A percentile compares a stretch with the other conserved stretches of the same genome.
phyloP scores from a whole-genome alignment of 768 basidiomycete species.

The Piloderma croceum region DNA sequence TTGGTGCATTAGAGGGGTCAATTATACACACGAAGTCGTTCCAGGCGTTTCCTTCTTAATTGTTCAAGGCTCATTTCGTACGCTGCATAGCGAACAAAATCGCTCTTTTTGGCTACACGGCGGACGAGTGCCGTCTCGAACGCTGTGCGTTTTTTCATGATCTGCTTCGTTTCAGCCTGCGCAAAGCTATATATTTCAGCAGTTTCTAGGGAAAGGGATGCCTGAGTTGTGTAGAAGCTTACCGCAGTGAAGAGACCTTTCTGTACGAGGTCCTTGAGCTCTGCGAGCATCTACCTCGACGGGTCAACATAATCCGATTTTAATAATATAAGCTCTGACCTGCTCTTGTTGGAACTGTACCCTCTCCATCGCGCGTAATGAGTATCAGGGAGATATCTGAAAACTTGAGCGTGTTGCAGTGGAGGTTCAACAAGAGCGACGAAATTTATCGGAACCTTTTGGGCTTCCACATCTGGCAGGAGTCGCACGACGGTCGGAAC shows the following conservation, averaged over 20 bases:
- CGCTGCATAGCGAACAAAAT: conserved; percentile 86
- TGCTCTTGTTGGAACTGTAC: conserved; percentile 94
- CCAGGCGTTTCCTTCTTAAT: conserved; percentile 66
- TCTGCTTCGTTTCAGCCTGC: conserved; percentile 76
- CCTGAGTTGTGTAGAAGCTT: conserved; percentile 19
- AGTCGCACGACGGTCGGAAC: too few relatives aligned
- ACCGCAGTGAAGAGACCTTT: conserved; percentile 81
- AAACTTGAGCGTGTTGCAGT: too few relatives aligned
- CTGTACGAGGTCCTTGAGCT: conserved; percentile 88
- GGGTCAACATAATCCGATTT: conserved; percentile 7
- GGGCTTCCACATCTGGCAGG: too few relatives aligned
- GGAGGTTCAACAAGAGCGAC: too few relatives aligned
- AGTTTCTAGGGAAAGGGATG: not conserved
- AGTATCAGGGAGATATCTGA: too few relatives aligned
- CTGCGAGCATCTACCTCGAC: conserved; percentile 73
- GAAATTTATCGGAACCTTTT: too few relatives aligned
- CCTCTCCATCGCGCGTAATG: conserved; percentile 87
- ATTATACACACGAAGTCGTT: conserved; percentile 56
- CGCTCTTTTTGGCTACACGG: conserved; percentile 76
- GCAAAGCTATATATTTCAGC: too few relatives aligned
- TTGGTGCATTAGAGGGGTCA: not conserved
- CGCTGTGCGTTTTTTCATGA: conserved; percentile 76
- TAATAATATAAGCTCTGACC: conserved; percentile 30
- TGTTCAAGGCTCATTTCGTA: conserved; percentile 89
- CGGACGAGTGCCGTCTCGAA: conserved; percentile 84